These are phyloP conservation scores for Leucoagaricus sp. DNA, from an alignment of 1,284 basidiomycete genomes.

Conservation along the genomic window DNA sequence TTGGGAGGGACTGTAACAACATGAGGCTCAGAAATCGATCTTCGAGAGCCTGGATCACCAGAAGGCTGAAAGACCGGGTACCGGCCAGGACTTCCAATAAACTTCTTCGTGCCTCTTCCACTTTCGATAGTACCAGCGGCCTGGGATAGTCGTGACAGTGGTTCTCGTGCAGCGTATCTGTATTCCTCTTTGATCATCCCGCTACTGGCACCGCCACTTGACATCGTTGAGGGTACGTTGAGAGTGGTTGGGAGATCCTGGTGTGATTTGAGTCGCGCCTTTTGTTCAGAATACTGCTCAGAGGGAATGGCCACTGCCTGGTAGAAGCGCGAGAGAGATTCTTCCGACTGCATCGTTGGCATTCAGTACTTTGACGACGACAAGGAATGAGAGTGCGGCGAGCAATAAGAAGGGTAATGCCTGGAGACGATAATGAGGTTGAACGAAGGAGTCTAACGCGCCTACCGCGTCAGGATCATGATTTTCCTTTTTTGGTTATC, in stretches of 20 bases:
- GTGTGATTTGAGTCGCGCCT: no score
- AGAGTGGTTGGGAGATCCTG: no score
- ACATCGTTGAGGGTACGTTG: no score
- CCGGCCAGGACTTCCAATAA: not conserved
- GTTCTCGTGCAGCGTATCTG: no score
- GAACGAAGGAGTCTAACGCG: no score
- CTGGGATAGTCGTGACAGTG: not conserved
- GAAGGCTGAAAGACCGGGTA: not conserved
- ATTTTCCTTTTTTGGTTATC: no score
- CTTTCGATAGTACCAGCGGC: not conserved
- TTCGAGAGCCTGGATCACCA: not conserved
- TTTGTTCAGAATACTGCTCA: conserved; percentile 11
- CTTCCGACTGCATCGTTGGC: not conserved
- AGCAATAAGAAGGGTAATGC: conserved; percentile 7
- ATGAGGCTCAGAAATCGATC: not conserved
- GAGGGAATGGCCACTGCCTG: conserved; percentile 6
- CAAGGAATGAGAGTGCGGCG: not conserved
- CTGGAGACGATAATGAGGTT: no score
- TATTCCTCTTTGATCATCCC: no score
- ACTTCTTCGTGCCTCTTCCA: not conserved
- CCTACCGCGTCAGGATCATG: no score
- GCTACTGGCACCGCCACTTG: no score
- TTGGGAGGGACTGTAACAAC: not conserved
- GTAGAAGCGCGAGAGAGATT: conserved; percentile 2
- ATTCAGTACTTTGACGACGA: not conserved